A percentile compares a stretch with the other conserved stretches of the same genome.
phyloP scores from a whole-genome alignment of 306 rosid genomes.

The Comarum palustre region DNA sequence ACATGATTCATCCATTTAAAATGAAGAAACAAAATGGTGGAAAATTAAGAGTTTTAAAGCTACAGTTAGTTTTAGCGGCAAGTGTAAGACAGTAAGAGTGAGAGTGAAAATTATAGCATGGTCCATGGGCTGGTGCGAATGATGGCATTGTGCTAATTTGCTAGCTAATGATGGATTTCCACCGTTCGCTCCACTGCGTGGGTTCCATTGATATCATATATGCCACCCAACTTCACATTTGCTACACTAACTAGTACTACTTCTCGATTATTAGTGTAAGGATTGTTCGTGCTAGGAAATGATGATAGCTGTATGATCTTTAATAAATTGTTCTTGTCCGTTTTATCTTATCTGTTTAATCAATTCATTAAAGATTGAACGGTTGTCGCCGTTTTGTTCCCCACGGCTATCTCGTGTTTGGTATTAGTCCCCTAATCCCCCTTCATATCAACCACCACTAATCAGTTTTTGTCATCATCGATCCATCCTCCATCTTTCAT shows the following conservation, averaged over 20 bases:
- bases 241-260: neutral
- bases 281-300: no score
- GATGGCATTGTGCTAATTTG: constrained; percentile 52
- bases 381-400: no score
- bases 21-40: neutral
- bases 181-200: constrained; percentile 85
- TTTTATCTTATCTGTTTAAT: no score
- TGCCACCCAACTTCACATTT: constrained; percentile 45
- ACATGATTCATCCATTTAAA: no score
- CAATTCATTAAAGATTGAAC: no score
- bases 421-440: no score
- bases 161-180: constrained; percentile 67
- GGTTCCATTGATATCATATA: constrained; percentile 44
- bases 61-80: constrained; percentile 20
- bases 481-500: neutral
- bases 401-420: no score
- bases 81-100: constrained; percentile 12
- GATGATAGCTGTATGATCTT: no score
- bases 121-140: constrained; percentile 89
- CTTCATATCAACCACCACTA: neutral
- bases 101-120: constrained; percentile 20
- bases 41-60: neutral
- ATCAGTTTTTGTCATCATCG: neutral
- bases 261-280: neutral
- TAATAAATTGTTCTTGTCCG: no score